These are phyloP conservation scores for Phytophthora sp. DNA, from an alignment of 352 stramenopile species.

Conservation along the genomic window DNA sequence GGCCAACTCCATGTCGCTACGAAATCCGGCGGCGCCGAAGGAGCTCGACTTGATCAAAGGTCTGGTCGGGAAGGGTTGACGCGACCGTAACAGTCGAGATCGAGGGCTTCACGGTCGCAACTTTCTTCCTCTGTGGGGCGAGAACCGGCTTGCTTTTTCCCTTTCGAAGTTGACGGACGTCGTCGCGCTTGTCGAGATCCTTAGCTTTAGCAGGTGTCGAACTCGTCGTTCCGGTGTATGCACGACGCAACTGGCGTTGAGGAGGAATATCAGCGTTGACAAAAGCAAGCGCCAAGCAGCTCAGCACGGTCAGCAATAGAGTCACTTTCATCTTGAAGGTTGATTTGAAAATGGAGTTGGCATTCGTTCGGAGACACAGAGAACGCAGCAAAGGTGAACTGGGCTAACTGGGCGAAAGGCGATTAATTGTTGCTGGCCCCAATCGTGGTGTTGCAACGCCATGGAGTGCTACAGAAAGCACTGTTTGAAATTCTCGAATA, in stretches of 20 bases:
- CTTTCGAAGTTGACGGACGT: neutral
- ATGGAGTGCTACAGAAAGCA: neutral
- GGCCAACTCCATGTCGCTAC: no score
- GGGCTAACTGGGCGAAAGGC: neutral
- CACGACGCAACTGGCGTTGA: conserved; percentile 2
- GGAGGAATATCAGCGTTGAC: neutral
- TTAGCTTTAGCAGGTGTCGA: no score
- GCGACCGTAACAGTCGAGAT: neutral
- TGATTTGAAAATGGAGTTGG: conserved; percentile 3
- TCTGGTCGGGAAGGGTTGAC: neutral
- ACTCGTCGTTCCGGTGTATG: neutral
- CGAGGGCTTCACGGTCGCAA: neutral
- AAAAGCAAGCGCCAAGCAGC: neutral
- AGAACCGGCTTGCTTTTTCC: neutral
- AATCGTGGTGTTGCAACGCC: conserved; percentile 13
- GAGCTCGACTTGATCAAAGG: neutral
- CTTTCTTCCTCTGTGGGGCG: no score
- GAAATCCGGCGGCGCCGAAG: neutral
- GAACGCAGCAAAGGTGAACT: neutral
- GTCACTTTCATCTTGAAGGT: conserved; percentile 6
- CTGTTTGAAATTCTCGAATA: no score
- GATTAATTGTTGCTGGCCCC: neutral
- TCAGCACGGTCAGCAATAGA: neutral
- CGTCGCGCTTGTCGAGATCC: neutral
- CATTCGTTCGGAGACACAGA: neutral